phyloP scores from a whole-genome alignment of 345 rosid genomes.

The Eucalyptus camaldulensis region DNA sequence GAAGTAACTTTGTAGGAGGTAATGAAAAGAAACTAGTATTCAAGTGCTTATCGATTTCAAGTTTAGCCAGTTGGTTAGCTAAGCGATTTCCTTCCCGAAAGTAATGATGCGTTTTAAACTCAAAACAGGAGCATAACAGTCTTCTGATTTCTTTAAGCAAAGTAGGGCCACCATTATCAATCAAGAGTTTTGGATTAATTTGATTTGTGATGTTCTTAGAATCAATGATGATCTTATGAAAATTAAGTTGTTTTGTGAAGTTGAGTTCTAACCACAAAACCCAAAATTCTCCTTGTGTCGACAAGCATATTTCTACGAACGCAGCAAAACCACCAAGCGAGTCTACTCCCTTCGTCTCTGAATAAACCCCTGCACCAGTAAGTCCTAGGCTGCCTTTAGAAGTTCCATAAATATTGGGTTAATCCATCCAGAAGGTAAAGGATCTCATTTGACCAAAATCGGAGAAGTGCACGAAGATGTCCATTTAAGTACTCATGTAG shows the following conservation, averaged over 20 bases:
- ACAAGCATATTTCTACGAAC: no score
- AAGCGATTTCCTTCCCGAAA: no score
- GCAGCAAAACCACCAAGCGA: not conserved
- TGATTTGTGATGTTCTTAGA: not conserved
- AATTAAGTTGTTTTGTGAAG: not conserved
- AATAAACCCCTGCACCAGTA: not conserved
- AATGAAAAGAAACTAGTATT: not conserved
- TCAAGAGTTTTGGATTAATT: not conserved
- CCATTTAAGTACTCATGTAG: not conserved
- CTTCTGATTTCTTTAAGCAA: not conserved
- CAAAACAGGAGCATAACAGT: not conserved
- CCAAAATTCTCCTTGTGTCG: not conserved
- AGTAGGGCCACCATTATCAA: not conserved
- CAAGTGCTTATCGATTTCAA: not conserved
- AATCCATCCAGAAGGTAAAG: not conserved
- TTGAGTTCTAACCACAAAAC: not conserved
- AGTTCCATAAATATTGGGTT: not conserved
- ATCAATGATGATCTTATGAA: not conserved
- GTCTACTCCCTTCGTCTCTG: not conserved
- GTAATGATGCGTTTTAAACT: not conserved
- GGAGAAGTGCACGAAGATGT: not conserved
- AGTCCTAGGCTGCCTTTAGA: not conserved
- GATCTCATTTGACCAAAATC: not conserved
- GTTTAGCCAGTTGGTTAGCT: not conserved
- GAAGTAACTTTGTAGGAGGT: not conserved